Evolutionary conservation across 169 alveolate genomes (phyloP).

Genomic region (Cryptosporidium bovis): DNA sequence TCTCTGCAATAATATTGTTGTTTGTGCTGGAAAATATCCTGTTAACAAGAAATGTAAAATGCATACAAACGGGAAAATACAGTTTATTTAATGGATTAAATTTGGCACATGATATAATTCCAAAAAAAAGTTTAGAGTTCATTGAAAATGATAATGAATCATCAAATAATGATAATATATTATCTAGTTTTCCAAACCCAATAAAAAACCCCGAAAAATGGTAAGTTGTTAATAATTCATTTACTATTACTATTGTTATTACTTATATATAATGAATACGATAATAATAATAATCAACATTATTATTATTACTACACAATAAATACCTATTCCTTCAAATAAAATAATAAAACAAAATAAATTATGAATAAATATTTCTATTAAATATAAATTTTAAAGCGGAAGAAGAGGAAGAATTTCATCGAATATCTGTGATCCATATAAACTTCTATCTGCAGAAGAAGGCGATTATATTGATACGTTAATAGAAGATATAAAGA

Average conservation of each 20-base stretch:
- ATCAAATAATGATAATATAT: constrained; percentile 27
- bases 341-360: not conserved
- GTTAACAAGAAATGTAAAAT: not conserved
- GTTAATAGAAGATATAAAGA: constrained; percentile 32
- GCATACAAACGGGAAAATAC: not conserved
- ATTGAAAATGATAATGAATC: constrained; percentile 26
- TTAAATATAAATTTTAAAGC: constrained; percentile 16
- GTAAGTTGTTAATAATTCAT: constrained; percentile 15
- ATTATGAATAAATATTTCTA: constrained; percentile 1
- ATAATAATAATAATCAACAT: no score
- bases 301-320: no score
- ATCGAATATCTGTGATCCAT: constrained; percentile 46
- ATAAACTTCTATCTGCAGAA: constrained; percentile 25
- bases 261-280: no score
- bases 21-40: not conserved
- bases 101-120: not conserved
- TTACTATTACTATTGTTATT: not conserved
- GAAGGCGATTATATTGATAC: constrained; percentile 70
- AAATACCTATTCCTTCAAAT: not conserved
- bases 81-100: constrained; percentile 11
- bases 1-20: not conserved
- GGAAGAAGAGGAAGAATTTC: constrained; percentile 52
- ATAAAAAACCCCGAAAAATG: constrained; percentile 51
- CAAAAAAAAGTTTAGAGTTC: constrained; percentile 3
- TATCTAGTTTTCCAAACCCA: constrained; percentile 64